Conservation (phyloP, 2,329 filamentous ascomycete genomes). For the Magnaporthiopsis poae region DNA sequence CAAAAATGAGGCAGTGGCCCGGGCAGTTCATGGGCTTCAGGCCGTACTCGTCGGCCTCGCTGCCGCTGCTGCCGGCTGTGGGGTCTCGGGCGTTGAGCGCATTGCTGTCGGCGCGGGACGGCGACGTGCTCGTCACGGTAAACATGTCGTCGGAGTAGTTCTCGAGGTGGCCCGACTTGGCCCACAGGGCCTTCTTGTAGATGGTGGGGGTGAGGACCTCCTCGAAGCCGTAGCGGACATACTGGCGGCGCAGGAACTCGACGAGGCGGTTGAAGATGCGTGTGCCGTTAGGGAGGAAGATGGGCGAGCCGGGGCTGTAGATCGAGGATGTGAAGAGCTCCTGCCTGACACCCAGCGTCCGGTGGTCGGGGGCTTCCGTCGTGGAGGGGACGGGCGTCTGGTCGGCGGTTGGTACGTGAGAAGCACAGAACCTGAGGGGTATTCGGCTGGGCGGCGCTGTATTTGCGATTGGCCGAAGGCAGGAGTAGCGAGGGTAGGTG, state of each 20-base stretch:
- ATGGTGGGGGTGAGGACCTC: conserved; percentile 86
- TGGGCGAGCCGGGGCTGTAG: conserved; percentile 76
- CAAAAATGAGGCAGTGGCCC: conserved; percentile 82
- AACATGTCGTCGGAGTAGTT: conserved; percentile 94
- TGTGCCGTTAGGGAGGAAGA: conserved; percentile 73
- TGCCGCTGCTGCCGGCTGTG: conserved; percentile 13
- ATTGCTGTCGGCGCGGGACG: conserved; percentile 25
- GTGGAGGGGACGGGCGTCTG: conserved; percentile 15
- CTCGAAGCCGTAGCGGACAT: conserved; percentile 73
- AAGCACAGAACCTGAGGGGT: conserved; percentile 19
- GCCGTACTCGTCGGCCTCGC: conserved; percentile 63
- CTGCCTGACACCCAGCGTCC: conserved; percentile 53
- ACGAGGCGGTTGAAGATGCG: conserved; percentile 76
- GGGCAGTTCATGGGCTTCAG: conserved; percentile 97
- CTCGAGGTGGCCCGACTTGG: conserved; percentile 74
- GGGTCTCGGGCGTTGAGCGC: conserved; percentile 11
- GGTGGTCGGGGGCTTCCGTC: conserved; percentile 40
- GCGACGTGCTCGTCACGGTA: conserved; percentile 54
- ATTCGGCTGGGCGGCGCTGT: neutral
- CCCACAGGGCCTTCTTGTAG: conserved; percentile 81
- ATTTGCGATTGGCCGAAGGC: neutral
- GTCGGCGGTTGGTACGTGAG: conserved; percentile 14
- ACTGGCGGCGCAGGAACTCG: conserved; percentile 72
- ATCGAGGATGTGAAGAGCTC: conserved; percentile 69
- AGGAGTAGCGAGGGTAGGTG: neutral